Evolutionary conservation across 2,329 filamentous ascomycete species (phyloP).

Genomic region (Diaporthe citrichinensis): DNA sequence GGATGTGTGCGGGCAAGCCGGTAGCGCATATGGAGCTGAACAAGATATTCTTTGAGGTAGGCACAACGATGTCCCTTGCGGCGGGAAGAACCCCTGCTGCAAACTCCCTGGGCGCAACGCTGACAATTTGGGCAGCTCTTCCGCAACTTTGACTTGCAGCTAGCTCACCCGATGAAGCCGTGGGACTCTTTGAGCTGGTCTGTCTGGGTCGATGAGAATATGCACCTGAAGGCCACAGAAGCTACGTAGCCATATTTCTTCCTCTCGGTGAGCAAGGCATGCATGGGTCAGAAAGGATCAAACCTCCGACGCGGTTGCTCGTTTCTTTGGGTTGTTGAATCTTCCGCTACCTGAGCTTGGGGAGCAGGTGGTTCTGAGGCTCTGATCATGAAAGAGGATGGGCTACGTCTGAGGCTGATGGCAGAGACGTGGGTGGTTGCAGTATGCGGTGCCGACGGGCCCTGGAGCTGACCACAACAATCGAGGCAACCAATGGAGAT

Average conservation of each 20-base stretch:
- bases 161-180: constrained; percentile 14
- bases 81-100: not conserved
- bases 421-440: too few relatives aligned
- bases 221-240: constrained; percentile 6
- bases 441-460: too few relatives aligned
- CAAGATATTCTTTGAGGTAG: constrained; percentile 58
- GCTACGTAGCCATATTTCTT: not conserved
- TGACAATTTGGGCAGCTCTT: constrained; percentile 21
- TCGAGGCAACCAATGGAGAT: too few relatives aligned
- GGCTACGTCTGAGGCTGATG: too few relatives aligned
- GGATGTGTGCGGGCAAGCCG: constrained; percentile 57
- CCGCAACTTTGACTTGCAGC: constrained; percentile 35
- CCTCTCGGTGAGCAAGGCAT: not conserved
- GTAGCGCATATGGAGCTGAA: constrained; percentile 60
- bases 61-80: not conserved
- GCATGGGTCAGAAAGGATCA: too few relatives aligned
- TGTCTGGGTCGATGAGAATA: constrained; percentile 18
- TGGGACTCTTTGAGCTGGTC: constrained; percentile 21
- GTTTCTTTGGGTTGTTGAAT: too few relatives aligned
- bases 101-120: constrained; percentile 11
- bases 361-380: too few relatives aligned
- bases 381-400: too few relatives aligned
- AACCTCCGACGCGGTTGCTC: too few relatives aligned
- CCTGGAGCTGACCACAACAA: too few relatives aligned
- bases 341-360: too few relatives aligned